These are phyloP conservation scores for Fusarium duplospermum DNA, from an alignment of 2,329 filamentous ascomycete genomes.

Conservation along the genomic window DNA sequence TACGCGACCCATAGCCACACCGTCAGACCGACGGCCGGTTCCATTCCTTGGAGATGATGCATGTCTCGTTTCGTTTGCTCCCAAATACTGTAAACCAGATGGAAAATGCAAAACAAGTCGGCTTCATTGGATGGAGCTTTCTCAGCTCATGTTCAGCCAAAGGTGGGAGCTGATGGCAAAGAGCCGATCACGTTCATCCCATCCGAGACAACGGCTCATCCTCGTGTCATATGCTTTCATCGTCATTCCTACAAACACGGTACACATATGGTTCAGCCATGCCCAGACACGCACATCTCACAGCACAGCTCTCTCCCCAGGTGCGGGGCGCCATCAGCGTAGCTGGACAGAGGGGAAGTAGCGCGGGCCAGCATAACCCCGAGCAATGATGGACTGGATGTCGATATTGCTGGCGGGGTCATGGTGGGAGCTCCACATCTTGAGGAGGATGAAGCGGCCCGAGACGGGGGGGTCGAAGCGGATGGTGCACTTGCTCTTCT, in stretches of 20 bases:
- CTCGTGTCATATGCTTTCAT: slow-evolving; percentile 21
- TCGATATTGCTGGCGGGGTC: slow-evolving; percentile 80
- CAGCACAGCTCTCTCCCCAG: neutral
- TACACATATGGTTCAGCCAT: neutral
- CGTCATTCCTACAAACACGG: neutral
- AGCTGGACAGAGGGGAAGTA: slow-evolving; percentile 80
- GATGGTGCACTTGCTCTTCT: slow-evolving; percentile 87
- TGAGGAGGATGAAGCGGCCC: slow-evolving; percentile 85
- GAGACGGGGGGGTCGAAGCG: slow-evolving; percentile 86
- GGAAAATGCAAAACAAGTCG: neutral
- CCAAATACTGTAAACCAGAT: neutral
- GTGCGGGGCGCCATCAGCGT: slow-evolving; percentile 53
- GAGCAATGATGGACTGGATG: slow-evolving; percentile 85
- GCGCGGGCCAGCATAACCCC: slow-evolving; percentile 86
- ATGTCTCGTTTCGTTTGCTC: neutral
- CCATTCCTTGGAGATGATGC: neutral
- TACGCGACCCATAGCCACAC: neutral
- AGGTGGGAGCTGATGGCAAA: neutral
- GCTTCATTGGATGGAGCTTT: neutral
- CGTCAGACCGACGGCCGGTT: neutral
- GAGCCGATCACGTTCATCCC: neutral
- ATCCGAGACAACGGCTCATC: neutral
- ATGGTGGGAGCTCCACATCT: slow-evolving; percentile 85
- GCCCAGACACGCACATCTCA: neutral
- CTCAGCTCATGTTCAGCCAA: neutral